Percentiles rank a stretch among this genome's conserved stretches.
phyloP scores from a whole-genome alignment of 2,329 filamentous ascomycete species.

The Diaporthe velutina region DNA sequence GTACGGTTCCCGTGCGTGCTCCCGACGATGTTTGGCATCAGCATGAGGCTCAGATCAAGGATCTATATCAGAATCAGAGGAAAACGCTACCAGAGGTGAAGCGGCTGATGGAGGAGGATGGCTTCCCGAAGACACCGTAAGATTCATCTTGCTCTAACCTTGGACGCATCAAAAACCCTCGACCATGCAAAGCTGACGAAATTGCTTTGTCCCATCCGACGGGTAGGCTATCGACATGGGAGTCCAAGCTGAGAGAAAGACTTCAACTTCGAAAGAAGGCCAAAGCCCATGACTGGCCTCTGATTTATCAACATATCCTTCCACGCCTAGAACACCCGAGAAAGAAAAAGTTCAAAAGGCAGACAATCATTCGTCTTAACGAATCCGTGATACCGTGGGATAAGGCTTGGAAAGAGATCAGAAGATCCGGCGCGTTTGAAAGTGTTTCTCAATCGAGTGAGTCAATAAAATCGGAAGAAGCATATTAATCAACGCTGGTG shows the following conservation, averaged over 20 bases:
- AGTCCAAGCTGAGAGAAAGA: neutral
- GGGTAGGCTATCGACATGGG: neutral
- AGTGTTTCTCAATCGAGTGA: neutral
- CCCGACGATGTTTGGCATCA: neutral
- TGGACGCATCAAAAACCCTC: neutral
- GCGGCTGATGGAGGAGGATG: neutral
- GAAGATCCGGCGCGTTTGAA: neutral
- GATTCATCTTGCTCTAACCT: neutral
- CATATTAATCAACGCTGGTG: too few relatives aligned
- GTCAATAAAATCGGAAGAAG: neutral
- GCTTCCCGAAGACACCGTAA: neutral
- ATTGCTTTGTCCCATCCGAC: neutral
- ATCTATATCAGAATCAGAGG: neutral
- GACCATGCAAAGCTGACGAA: neutral
- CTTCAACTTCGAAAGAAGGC: conserved; percentile 1
- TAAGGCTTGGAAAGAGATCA: conserved; percentile 13
- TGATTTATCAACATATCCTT: neutral
- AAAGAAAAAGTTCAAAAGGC: neutral
- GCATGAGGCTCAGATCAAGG: neutral
- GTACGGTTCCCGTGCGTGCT: neutral
- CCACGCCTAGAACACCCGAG: neutral
- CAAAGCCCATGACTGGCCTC: neutral
- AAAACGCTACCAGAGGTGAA: neutral
- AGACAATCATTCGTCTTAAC: neutral
- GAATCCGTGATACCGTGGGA: neutral